A percentile compares a stretch with the other conserved stretches of the same genome.
Evolutionary conservation across 441 rosid genomes (phyloP).

Genomic region (Populus trichocarpa): DNA sequence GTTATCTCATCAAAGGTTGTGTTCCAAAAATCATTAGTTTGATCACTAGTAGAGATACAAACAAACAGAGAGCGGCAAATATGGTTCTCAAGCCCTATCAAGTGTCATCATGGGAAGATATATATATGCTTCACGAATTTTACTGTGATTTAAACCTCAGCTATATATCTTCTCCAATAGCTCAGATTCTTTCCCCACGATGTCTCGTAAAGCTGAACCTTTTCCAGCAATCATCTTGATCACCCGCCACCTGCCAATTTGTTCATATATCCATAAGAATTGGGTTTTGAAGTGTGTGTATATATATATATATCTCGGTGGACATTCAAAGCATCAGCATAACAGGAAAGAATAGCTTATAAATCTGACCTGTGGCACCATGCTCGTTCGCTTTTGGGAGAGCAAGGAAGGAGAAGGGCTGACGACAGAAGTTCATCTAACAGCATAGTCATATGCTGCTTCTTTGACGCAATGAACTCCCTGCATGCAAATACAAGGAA

Average conservation of each 20-base stretch:
- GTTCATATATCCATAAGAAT: too few species aligned
- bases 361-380: too few species aligned
- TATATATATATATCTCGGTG: too few species aligned
- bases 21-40: constrained; percentile 1
- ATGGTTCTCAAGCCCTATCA: background rate
- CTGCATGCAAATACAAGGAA: constrained; percentile 32
- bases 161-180: constrained; percentile 63
- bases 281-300: too few species aligned
- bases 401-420: constrained; percentile 70
- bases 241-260: constrained; percentile 74
- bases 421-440: constrained; percentile 70
- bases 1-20: background rate
- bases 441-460: constrained; percentile 38
- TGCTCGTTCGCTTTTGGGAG: constrained; percentile 44
- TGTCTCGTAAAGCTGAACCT: constrained; percentile 42
- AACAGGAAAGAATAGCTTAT: constrained; percentile 16
- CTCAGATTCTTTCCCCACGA: constrained; percentile 73
- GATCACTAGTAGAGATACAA: too few species aligned
- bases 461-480: constrained; percentile 36
- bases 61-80: too few species aligned
- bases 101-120: constrained; percentile 24
- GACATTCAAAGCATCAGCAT: background rate
- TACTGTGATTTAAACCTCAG: constrained; percentile 73
- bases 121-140: constrained; percentile 43
- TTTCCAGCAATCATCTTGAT: constrained; percentile 62